Evolutionary conservation across 352 stramenopile species (phyloP).

Genomic region (Phytophthora pinifolia): DNA sequence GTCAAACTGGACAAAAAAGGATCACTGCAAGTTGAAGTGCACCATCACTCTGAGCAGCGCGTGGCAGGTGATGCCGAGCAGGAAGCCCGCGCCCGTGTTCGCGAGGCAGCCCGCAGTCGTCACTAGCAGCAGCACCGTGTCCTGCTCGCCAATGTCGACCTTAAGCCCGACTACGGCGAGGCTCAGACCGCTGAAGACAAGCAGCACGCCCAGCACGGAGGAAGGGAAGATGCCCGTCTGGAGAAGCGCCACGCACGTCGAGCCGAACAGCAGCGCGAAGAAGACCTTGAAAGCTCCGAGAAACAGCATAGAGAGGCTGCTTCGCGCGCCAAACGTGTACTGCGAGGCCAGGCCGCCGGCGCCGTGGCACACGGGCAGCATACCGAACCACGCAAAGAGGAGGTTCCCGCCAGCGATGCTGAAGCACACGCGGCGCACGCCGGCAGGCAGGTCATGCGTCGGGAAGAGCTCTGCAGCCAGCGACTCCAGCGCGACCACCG

Average conservation of each 20-base stretch:
- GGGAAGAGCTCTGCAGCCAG: conserved; percentile 90
- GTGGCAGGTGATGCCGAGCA: conserved; percentile 45
- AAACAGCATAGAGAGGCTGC: conserved; percentile 89
- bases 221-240: conserved; percentile 59
- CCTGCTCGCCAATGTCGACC: conserved; percentile 38
- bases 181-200: conserved; percentile 59
- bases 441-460: conserved; percentile 58
- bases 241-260: conserved; percentile 57
- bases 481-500: conserved; percentile 90
- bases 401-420: conserved; percentile 80
- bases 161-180: conserved; percentile 54
- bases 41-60: conserved; percentile 27
- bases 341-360: conserved; percentile 92
- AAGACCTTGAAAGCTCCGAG: conserved; percentile 90
- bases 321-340: conserved; percentile 90
- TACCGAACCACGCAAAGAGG: conserved; percentile 87
- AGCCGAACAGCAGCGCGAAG: conserved; percentile 88
- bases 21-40: conserved; percentile 28
- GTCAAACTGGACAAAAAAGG: no score
- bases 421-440: conserved; percentile 69
- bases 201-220: conserved; percentile 57
- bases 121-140: conserved; percentile 44
- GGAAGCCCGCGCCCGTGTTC: conserved; percentile 62
- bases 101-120: conserved; percentile 44
- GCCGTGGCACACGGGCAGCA: conserved; percentile 93